A percentile compares a stretch with the other conserved stretches of the same genome.
phyloP scores from a whole-genome alignment of 202 grass and related monocot genomes.

The Saccharum hybrid region DNA sequence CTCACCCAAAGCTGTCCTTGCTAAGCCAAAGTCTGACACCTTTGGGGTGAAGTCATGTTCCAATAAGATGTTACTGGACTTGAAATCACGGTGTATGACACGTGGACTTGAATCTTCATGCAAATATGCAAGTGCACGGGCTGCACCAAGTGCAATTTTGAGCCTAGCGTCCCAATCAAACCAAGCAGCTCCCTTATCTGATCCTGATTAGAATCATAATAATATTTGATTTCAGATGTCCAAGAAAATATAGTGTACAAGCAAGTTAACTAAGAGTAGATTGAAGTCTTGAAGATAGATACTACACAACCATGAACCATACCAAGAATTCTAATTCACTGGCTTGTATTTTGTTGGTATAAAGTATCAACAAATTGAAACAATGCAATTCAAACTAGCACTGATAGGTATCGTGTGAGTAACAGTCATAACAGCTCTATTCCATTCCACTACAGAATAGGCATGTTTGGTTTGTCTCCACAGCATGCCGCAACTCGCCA shows the following conservation, averaged over 20 bases:
- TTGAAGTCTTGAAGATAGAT: not conserved
- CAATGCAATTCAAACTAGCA: slow-evolving; percentile 29
- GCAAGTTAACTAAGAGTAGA: slow-evolving; percentile 19
- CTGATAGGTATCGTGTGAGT: slow-evolving; percentile 3
- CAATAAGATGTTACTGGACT: slow-evolving; percentile 97
- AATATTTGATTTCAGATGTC: slow-evolving; percentile 13
- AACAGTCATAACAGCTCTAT: slow-evolving; percentile 8
- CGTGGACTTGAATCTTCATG: slow-evolving; percentile 99
- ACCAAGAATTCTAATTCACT: slow-evolving; percentile 19
- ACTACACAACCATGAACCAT: not conserved
- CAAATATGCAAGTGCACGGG: slow-evolving; percentile 88
- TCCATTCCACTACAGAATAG: slow-evolving; percentile 2
- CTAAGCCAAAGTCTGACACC: slow-evolving; percentile 96
- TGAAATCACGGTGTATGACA: slow-evolving; percentile 99
- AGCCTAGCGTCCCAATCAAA: slow-evolving; percentile 94
- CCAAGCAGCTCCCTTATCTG: slow-evolving; percentile 57
- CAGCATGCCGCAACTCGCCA: too few relatives aligned
- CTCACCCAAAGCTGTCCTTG: slow-evolving; percentile 74
- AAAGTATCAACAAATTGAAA: slow-evolving; percentile 26
- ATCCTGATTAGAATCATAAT: slow-evolving; percentile 54
- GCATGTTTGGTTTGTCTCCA: too few relatives aligned
- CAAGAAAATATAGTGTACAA: slow-evolving; percentile 35
- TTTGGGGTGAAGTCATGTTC: slow-evolving; percentile 92
- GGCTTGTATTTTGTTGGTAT: slow-evolving; percentile 13
- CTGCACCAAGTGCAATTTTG: slow-evolving; percentile 91